Base-by-base conservation (phyloP, 306 rosid genomes). In the Parietaria judaica region DNA sequence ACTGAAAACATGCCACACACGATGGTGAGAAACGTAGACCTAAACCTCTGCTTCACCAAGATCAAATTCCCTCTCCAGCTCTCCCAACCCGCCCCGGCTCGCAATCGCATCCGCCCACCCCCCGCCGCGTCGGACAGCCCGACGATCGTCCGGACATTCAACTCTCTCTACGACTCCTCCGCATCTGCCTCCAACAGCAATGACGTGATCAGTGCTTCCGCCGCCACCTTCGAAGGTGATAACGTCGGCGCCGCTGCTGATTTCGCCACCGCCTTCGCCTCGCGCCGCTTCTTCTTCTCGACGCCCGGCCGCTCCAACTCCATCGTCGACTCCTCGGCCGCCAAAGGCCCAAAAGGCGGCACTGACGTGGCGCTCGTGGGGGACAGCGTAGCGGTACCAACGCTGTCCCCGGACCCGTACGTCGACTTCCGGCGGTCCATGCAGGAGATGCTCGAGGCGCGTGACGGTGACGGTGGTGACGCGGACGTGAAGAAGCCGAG, bases 381-480 rank as follows among this genome's bases (percentile, higher is more conserved):
- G 12, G 80, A 83, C 13, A 82, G 94, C 62, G 81, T 84, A 70
- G 95, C 14, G 43, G 85, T 94, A 39, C 83, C 88, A 0, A 94
- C 88, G 0, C 72, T 74, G 74, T 94, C 99, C 2, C 95, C 97
- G 6, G 94, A 94, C 51, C 99, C 99, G 0, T 94, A 82, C 46
- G 36, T 41, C 45, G 99, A 94, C 78, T 94, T 94, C 72, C 79
- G 97, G 8, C 73, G 68, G 7, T 94, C 99, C 37, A 94, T 94
- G 99, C 84, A 81, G 61, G 99, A 94, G 79, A 94, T 94, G 95
- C 84, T 94, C 83, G 97, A 86, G 71, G 90, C 99, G 47, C 89
- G 89, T 15, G 92, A 41, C 9, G 45, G 9, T 41, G 45, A 41
- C 9, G 2, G 9, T 3, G 3, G 9, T 41, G 45, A 41, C 9